Evolutionary conservation across 2,329 filamentous ascomycete genomes (phyloP).

Genomic region (Fusarium newnesense): DNA sequence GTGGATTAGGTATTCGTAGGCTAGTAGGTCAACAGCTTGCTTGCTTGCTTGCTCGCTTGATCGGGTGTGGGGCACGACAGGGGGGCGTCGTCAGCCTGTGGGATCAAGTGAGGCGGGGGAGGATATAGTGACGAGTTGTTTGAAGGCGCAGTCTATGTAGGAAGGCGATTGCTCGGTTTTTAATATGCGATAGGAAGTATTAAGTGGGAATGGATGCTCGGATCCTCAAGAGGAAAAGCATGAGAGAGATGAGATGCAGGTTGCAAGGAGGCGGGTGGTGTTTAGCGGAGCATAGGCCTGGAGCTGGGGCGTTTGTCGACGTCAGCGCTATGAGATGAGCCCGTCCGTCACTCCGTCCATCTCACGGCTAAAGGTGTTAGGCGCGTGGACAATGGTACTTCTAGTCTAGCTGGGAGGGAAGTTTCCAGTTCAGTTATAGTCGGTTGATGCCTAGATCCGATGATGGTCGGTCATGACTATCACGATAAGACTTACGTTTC

Average conservation of each 20-base stretch:
- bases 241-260: constrained; percentile 34
- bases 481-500: constrained; percentile 3
- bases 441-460: constrained; percentile 33
- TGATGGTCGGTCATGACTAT: constrained; percentile 23
- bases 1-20: constrained; percentile 23
- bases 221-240: constrained; percentile 29
- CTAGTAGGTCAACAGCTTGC: constrained; percentile 39
- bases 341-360: constrained; percentile 38
- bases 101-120: constrained; percentile 41
- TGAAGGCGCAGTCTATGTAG: constrained; percentile 32
- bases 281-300: constrained; percentile 43
- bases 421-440: constrained; percentile 7
- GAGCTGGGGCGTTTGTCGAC: constrained; percentile 54
- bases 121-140: constrained; percentile 20
- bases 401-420: constrained; percentile 1
- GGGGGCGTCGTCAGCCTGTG: constrained; percentile 46
- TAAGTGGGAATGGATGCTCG: constrained; percentile 16
- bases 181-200: constrained; percentile 13
- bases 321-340: constrained; percentile 54
- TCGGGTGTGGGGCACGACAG: constrained; percentile 46
- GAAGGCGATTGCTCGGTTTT: constrained; percentile 30
- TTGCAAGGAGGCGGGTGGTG: constrained; percentile 45
- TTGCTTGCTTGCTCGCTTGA: constrained; percentile 34
- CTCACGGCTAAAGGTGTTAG: constrained; percentile 35
- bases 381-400: constrained; percentile 19